Evolutionary conservation across 2,329 filamentous ascomycete genomes (phyloP).

Genomic region (Calonectria montana): DNA sequence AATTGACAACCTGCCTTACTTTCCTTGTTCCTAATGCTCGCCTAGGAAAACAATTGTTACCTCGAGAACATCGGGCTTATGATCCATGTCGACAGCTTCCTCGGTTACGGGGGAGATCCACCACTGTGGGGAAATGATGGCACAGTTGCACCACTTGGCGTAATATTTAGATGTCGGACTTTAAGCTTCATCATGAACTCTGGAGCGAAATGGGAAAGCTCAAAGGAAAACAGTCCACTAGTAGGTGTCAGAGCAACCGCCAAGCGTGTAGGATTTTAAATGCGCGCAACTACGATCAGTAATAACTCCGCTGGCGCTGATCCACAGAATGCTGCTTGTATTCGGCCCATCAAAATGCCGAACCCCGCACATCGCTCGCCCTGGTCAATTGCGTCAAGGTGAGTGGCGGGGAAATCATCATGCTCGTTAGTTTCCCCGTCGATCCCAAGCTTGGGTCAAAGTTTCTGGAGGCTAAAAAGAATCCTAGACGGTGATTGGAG

Average conservation of each 20-base stretch:
- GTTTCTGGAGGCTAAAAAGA: slow-evolving; percentile 10
- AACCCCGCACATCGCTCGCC: neutral
- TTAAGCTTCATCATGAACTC: neutral
- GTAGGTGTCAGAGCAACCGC: neutral
- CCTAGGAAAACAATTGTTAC: too few species aligned
- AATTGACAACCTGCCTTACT: too few species aligned
- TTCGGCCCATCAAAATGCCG: slow-evolving; percentile 2
- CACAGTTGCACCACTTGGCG: too few species aligned
- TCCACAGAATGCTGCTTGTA: neutral
- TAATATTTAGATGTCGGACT: too few species aligned
- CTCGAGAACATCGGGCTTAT: too few species aligned
- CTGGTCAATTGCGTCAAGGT: slow-evolving; percentile 3
- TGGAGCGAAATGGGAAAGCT: neutral
- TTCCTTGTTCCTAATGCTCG: too few species aligned
- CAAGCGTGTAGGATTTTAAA: neutral
- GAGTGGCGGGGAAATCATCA: slow-evolving; percentile 4
- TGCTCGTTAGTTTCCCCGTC: slow-evolving; percentile 1
- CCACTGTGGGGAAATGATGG: too few species aligned
- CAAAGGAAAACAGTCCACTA: neutral
- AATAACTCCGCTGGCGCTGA: neutral
- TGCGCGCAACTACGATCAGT: neutral
- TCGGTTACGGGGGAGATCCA: too few species aligned
- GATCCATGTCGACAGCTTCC: too few species aligned
- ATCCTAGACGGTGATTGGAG: neutral
- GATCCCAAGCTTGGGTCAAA: slow-evolving; percentile 5